Evolutionary conservation across 2,329 filamentous ascomycete species (phyloP).

Genomic region (Colletotrichum cuscutae): DNA sequence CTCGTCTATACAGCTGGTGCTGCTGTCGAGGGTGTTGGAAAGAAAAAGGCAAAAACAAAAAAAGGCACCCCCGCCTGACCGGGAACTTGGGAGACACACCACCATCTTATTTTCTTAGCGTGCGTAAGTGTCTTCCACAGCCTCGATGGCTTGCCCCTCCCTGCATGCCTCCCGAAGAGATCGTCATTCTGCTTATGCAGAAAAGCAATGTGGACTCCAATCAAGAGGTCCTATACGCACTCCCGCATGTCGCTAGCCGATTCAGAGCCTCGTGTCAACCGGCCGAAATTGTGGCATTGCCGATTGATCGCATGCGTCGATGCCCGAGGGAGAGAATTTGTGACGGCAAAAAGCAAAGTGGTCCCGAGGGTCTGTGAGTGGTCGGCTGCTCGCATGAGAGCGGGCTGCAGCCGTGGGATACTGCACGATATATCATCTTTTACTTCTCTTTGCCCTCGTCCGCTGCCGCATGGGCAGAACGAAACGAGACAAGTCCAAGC

Average conservation of each 20-base stretch:
- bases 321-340: slow-evolving; percentile 30
- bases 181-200: slow-evolving; percentile 24
- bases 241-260: slow-evolving; percentile 17
- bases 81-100: slow-evolving; percentile 31
- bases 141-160: slow-evolving; percentile 25
- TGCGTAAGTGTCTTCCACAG: slow-evolving; percentile 30
- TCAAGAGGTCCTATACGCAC: slow-evolving; percentile 13
- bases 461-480: slow-evolving; percentile 13
- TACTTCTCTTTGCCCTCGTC: neutral
- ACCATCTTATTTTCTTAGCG: slow-evolving; percentile 30
- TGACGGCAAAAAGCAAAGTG: slow-evolving; percentile 24
- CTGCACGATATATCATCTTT: slow-evolving; percentile 27
- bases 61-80: slow-evolving; percentile 28
- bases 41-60: neutral
- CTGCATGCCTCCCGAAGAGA: slow-evolving; percentile 33
- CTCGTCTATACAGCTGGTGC: slow-evolving; percentile 22
- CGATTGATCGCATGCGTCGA: slow-evolving; percentile 33
- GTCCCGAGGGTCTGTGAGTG: slow-evolving; percentile 23
- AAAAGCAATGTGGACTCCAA: slow-evolving; percentile 31
- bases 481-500: slow-evolving; percentile 16
- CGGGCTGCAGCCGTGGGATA: slow-evolving; percentile 17
- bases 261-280: slow-evolving; percentile 33
- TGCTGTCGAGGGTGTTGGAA: neutral
- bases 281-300: slow-evolving; percentile 32
- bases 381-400: slow-evolving; percentile 9